These are phyloP conservation scores for Colletotrichum abscissum DNA, from an alignment of 2,329 filamentous ascomycete species.

Conservation along the genomic window DNA sequence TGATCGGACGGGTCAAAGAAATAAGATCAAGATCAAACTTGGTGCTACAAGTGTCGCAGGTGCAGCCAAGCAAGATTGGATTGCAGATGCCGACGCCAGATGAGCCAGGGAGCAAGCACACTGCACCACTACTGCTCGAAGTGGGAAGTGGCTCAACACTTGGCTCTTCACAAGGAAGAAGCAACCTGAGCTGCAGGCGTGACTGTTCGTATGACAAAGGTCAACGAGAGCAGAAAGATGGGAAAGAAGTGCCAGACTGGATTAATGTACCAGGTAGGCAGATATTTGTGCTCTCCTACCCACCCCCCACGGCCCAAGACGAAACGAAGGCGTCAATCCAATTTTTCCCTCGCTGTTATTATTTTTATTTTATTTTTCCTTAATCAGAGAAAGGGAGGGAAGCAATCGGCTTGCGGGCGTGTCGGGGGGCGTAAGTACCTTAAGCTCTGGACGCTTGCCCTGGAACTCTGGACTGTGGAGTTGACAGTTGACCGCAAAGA, in stretches of 20 bases:
- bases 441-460: background rate
- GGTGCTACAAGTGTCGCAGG: conserved; percentile 15
- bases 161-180: conserved; percentile 8
- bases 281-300: background rate
- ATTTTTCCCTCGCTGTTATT: conserved; percentile 3
- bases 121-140: background rate
- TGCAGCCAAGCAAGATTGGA: conserved; percentile 6
- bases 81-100: conserved; percentile 19
- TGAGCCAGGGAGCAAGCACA: conserved; percentile 4
- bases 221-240: background rate
- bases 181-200: background rate
- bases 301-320: background rate
- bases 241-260: background rate
- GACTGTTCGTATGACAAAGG: background rate
- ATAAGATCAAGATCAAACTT: conserved; percentile 9
- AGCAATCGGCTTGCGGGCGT: conserved; percentile 27
- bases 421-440: background rate
- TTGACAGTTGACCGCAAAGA: conserved; percentile 5
- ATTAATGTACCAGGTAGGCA: conserved; percentile 3
- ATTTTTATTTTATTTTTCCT: conserved; percentile 8
- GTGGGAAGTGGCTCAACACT: background rate
- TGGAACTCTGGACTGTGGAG: conserved; percentile 14
- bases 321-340: conserved; percentile 10
- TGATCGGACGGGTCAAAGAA: conserved; percentile 15
- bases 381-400: conserved; percentile 16